phyloP scores from a whole-genome alignment of 805 yeast species.

The Zygosaccharomyces pseudorouxii region DNA sequence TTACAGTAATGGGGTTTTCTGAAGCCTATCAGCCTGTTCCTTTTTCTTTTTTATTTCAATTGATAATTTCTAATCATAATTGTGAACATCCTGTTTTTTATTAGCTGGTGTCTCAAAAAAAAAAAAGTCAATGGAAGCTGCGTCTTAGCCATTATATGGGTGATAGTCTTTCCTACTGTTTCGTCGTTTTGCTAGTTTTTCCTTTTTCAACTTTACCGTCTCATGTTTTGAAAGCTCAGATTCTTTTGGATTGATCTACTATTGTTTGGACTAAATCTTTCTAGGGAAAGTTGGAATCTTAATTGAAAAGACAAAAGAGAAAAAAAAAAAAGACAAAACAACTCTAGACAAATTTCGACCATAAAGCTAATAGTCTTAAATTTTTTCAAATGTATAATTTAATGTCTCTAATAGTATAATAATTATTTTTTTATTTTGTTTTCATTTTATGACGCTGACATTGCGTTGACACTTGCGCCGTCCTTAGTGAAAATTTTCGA shows the following conservation, averaged over 20 bases:
- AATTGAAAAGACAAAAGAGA: background rate
- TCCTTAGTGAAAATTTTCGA: constrained; percentile 12
- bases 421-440: background rate
- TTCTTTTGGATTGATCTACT: background rate
- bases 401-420: constrained; percentile 2
- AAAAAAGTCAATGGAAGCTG: too few species aligned
- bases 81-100: too few species aligned
- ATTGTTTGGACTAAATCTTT: background rate
- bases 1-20: constrained; percentile 4
- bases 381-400: constrained; percentile 1
- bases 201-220: background rate
- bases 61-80: too few species aligned
- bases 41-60: too few species aligned
- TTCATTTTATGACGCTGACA: background rate
- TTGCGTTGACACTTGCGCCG: background rate
- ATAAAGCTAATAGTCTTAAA: background rate
- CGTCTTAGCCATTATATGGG: too few species aligned
- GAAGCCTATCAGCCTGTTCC: background rate
- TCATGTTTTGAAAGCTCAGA: background rate
- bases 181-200: background rate
- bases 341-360: background rate
- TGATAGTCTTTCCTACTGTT: background rate
- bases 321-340: background rate
- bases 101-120: too few species aligned
- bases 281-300: background rate